Evolutionary conservation across 305 asterid genomes (phyloP).

Genomic region (Solanum hybrid): DNA sequence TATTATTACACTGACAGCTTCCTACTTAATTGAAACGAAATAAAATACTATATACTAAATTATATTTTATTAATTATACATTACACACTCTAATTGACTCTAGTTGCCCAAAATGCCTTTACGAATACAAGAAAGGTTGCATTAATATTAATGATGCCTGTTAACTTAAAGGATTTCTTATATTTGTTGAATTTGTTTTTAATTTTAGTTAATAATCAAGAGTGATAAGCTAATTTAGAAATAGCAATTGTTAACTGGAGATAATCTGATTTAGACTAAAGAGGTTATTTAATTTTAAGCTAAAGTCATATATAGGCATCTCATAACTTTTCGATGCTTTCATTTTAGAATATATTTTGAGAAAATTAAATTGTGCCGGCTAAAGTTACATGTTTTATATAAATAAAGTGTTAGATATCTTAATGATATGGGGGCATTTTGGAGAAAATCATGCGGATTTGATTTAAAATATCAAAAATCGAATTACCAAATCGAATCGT

Average conservation of each 20-base stretch:
- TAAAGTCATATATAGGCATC: background rate
- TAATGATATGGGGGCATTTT: background rate
- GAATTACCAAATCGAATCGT: too few species aligned
- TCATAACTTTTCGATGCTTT: background rate
- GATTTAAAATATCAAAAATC: background rate
- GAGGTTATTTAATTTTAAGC: background rate
- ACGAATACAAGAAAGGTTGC: background rate
- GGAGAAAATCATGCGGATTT: background rate
- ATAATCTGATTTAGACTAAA: background rate
- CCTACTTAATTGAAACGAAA: background rate
- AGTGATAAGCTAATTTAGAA: background rate
- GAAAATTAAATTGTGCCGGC: background rate
- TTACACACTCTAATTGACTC: background rate
- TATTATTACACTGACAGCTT: background rate
- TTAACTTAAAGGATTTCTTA: background rate
- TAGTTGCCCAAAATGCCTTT: background rate
- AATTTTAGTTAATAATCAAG: background rate
- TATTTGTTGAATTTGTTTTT: background rate
- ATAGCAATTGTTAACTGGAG: background rate
- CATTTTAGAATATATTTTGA: background rate
- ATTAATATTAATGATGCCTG: background rate
- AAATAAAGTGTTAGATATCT: background rate
- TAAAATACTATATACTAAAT: background rate
- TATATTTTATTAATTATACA: background rate
- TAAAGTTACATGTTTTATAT: background rate